Percentiles rank a stretch among this genome's conserved stretches.
phyloP scores from a whole-genome alignment of 495 filamentous ascomycete genomes.

The Cercophora sp. region DNA sequence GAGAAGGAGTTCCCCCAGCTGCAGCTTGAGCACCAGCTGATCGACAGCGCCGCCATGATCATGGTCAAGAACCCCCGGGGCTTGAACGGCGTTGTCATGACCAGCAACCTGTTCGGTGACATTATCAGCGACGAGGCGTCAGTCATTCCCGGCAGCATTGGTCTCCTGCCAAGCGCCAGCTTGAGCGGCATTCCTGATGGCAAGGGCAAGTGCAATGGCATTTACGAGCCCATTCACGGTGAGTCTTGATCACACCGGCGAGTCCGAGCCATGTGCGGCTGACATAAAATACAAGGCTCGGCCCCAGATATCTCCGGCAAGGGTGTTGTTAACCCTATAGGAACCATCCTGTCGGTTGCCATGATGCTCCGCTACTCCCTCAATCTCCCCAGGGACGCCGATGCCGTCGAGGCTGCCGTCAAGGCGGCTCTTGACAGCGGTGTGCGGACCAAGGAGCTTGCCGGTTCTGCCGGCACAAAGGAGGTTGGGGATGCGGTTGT shows the following conservation, averaged over 20 bases:
- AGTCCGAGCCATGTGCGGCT: not conserved
- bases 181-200: constrained; percentile 82
- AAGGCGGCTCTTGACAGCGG: constrained; percentile 70
- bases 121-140: constrained; percentile 96
- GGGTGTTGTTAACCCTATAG: constrained; percentile 83
- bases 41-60: constrained; percentile 94
- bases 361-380: constrained; percentile 93
- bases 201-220: constrained; percentile 70
- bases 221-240: constrained; percentile 99
- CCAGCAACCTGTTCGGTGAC: constrained; percentile 93
- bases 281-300: constrained; percentile 40
- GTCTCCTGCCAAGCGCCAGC: constrained; percentile 84
- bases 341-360: constrained; percentile 80
- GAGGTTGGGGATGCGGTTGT: constrained; percentile 82
- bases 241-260: constrained; percentile 25
- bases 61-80: constrained; percentile 93
- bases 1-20: constrained; percentile 85
- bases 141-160: constrained; percentile 90
- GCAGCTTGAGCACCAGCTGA: constrained; percentile 82
- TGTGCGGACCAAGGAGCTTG: constrained; percentile 73
- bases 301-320: constrained; percentile 77
- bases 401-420: constrained; percentile 75
- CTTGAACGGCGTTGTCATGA: constrained; percentile 89
- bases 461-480: constrained; percentile 64
- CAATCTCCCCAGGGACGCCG: constrained; percentile 66